Evolutionary conservation across 192 early-diverging fungal species (phyloP).

Genomic region (Coemansia sp.): DNA sequence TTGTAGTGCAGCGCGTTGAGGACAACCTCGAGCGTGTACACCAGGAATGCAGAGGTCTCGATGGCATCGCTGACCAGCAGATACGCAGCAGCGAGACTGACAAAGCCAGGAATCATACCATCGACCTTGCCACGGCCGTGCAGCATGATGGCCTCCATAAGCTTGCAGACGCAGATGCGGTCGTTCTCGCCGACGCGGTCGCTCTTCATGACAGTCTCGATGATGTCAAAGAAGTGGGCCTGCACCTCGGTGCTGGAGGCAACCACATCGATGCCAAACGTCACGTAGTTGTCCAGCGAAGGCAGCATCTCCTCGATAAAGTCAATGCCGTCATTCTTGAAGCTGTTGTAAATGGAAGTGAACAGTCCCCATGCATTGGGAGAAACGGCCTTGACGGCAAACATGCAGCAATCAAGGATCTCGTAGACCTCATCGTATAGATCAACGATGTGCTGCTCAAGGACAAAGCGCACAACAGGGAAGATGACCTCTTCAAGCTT

Average conservation of each 20-base stretch:
- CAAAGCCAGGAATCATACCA: conserved; percentile 64
- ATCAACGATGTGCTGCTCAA: conserved; percentile 71
- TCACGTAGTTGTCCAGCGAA: conserved; percentile 89
- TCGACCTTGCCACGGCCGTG: conserved; percentile 84
- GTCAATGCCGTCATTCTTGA: conserved; percentile 80
- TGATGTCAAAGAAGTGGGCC: conserved; percentile 78
- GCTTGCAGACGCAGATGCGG: conserved; percentile 77
- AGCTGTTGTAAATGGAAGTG: conserved; percentile 71
- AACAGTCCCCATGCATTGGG: conserved; percentile 84
- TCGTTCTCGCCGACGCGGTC: conserved; percentile 75
- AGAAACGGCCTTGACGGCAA: conserved; percentile 78
- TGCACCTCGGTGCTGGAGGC: conserved; percentile 66
- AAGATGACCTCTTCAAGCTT: conserved; percentile 77
- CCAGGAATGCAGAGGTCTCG: conserved; percentile 67
- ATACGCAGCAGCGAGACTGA: conserved; percentile 67
- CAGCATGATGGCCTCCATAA: conserved; percentile 83
- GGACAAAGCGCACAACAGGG: conserved; percentile 75
- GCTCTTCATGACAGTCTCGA: conserved; percentile 80
- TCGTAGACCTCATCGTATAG: conserved; percentile 87
- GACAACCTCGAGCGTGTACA: conserved; percentile 76
- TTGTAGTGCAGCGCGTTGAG: conserved; percentile 90
- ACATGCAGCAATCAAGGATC: conserved; percentile 85
- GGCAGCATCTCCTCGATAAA: conserved; percentile 90
- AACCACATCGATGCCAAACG: conserved; percentile 81
- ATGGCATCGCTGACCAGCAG: conserved; percentile 62